These are phyloP conservation scores for Penicillium arizonense DNA, from an alignment of 495 filamentous ascomycete genomes.

Conservation along the genomic window DNA sequence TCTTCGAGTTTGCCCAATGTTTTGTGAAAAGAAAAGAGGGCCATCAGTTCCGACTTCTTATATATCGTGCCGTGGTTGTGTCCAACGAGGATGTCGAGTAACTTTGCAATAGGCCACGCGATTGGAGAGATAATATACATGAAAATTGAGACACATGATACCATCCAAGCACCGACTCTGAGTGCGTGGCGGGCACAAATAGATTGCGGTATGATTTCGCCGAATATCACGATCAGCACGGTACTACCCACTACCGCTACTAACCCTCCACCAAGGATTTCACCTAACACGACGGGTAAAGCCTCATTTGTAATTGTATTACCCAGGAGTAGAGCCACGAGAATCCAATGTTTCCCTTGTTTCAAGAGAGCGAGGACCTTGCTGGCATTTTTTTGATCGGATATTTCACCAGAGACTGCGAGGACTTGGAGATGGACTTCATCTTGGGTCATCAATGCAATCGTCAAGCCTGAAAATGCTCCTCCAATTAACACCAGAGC, in stretches of 20 bases:
- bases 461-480: slow-evolving; percentile 90
- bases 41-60: slow-evolving; percentile 86
- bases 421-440: slow-evolving; percentile 96
- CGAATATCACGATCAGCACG: slow-evolving; percentile 91
- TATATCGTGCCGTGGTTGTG: slow-evolving; percentile 86
- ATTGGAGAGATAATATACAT: slow-evolving; percentile 87
- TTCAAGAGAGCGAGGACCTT: slow-evolving; percentile 74
- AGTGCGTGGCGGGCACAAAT: slow-evolving; percentile 91
- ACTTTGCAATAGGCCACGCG: slow-evolving; percentile 81
- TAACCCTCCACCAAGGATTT: slow-evolving; percentile 86
- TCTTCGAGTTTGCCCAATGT: slow-evolving; percentile 77
- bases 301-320: slow-evolving; percentile 98
- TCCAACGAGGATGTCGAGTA: slow-evolving; percentile 79
- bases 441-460: slow-evolving; percentile 73
- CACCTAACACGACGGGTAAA: slow-evolving; percentile 87
- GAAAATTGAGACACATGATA: slow-evolving; percentile 73
- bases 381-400: slow-evolving; percentile 72
- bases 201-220: slow-evolving; percentile 91
- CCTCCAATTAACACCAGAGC: slow-evolving; percentile 78
- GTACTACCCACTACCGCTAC: slow-evolving; percentile 90
- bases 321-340: slow-evolving; percentile 84
- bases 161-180: slow-evolving; percentile 86
- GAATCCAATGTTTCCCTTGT: slow-evolving; percentile 93
- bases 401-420: slow-evolving; percentile 67
- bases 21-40: slow-evolving; percentile 84